Evolutionary conservation across 805 yeast genomes (phyloP).

Genomic region (Yamadazyma paraphyllophila): DNA sequence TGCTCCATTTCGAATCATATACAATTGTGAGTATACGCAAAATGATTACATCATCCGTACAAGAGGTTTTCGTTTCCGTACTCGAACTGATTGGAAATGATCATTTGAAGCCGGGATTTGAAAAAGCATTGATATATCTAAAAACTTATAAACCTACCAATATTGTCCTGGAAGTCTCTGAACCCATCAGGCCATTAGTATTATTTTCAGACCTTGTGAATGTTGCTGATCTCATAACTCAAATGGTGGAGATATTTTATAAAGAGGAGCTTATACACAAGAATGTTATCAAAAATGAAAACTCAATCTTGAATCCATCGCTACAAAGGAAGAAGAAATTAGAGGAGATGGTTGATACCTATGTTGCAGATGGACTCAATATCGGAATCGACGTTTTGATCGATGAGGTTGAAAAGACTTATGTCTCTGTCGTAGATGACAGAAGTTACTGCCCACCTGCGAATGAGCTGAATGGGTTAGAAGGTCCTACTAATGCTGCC

Average conservation of each 20-base stretch:
- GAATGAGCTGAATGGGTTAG: slow-evolving; percentile 32
- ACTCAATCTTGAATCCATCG: slow-evolving; percentile 75
- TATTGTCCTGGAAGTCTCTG: slow-evolving; percentile 13
- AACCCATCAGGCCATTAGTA: slow-evolving; percentile 76
- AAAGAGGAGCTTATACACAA: slow-evolving; percentile 71
- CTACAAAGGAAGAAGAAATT: slow-evolving; percentile 77
- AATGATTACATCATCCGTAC: slow-evolving; percentile 41
- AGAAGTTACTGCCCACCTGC: slow-evolving; percentile 38
- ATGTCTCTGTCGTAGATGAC: slow-evolving; percentile 39
- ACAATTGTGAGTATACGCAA: slow-evolving; percentile 32
- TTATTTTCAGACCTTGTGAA: slow-evolving; percentile 89
- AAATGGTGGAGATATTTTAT: slow-evolving; percentile 88
- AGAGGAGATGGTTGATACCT: slow-evolving; percentile 79
- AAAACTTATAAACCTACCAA: slow-evolving; percentile 66
- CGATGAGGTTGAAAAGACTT: slow-evolving; percentile 68
- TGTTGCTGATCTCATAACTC: slow-evolving; percentile 88
- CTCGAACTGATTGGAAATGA: slow-evolving; percentile 60
- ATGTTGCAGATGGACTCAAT: slow-evolving; percentile 89
- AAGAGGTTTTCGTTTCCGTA: slow-evolving; percentile 66
- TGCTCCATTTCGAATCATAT: slow-evolving; percentile 38
- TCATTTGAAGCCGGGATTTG: slow-evolving; percentile 86
- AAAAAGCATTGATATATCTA: slow-evolving; percentile 69
- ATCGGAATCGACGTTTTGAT: slow-evolving; percentile 88
- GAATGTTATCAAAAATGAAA: slow-evolving; percentile 62
- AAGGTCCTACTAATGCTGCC: slow-evolving; percentile 61